phyloP scores from a whole-genome alignment of 768 basidiomycete species.

The Pleurotus salmoneostramineus region DNA sequence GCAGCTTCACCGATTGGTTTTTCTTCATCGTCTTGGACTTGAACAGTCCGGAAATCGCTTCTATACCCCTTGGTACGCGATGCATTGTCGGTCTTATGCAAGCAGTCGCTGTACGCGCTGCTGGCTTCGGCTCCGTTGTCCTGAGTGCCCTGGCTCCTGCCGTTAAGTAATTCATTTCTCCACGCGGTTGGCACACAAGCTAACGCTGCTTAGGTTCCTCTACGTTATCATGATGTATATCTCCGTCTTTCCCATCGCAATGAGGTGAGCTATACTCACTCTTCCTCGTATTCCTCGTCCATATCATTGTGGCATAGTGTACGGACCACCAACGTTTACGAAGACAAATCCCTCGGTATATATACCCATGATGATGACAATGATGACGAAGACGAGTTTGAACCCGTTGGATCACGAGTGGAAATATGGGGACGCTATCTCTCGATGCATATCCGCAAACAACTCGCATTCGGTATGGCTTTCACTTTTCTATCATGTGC shows the following conservation, averaged over 20 bases:
- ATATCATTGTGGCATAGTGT: constrained; percentile 46
- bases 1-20: constrained; percentile 80
- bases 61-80: constrained; percentile 67
- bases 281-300: background rate
- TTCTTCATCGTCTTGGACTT: constrained; percentile 89
- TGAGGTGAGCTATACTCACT: constrained; percentile 47
- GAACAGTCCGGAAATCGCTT: constrained; percentile 65
- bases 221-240: constrained; percentile 93
- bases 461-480: constrained; percentile 82
- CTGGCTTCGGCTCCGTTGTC: constrained; percentile 78
- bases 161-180: constrained; percentile 58
- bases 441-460: constrained; percentile 77
- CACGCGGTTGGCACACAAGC: background rate
- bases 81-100: constrained; percentile 78
- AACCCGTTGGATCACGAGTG: constrained; percentile 43
- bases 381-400: constrained; percentile 43
- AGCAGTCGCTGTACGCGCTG: constrained; percentile 78
- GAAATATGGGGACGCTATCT: constrained; percentile 75
- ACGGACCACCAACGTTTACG: constrained; percentile 91
- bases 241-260: constrained; percentile 74
- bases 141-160: constrained; percentile 77
- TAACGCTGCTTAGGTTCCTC: background rate
- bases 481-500: background rate
- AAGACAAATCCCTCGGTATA: constrained; percentile 87
- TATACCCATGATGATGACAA: constrained; percentile 51